phyloP scores from a whole-genome alignment of 2,329 filamentous ascomycete species.

The Coleophoma cylindrospora region DNA sequence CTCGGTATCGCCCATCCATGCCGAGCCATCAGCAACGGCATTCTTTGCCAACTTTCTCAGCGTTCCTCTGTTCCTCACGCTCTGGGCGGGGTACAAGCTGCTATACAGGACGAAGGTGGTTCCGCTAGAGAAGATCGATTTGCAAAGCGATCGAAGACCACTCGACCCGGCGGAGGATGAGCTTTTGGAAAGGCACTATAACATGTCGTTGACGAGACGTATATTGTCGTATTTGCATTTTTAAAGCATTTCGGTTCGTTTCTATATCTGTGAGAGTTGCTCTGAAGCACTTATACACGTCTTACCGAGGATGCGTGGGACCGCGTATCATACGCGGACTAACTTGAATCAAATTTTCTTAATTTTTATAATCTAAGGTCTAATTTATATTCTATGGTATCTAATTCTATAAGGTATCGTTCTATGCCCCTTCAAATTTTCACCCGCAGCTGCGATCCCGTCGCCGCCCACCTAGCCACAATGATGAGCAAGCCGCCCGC shows the following conservation, averaged over 20 bases:
- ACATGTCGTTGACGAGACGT: background rate
- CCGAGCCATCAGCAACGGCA: constrained; percentile 44
- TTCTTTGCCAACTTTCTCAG: constrained; percentile 61
- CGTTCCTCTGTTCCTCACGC: constrained; percentile 59
- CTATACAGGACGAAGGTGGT: constrained; percentile 65
- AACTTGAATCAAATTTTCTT: too few species aligned
- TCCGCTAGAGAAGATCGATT: constrained; percentile 67
- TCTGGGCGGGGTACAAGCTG: constrained; percentile 72
- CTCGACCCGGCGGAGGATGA: background rate
- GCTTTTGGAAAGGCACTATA: background rate
- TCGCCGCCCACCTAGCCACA: background rate
- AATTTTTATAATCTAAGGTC: too few species aligned
- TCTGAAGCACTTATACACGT: too few species aligned
- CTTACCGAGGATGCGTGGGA: too few species aligned
- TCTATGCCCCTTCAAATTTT: constrained; percentile 1
- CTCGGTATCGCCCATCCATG: constrained; percentile 41
- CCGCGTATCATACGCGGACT: too few species aligned
- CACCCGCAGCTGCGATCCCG: constrained; percentile 7
- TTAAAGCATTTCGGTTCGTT: background rate
- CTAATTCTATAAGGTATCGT: too few species aligned
- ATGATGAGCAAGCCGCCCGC: background rate
- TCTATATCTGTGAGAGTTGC: too few species aligned
- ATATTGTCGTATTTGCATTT: constrained; percentile 1
- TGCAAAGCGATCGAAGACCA: constrained; percentile 59
- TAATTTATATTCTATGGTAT: too few species aligned